A percentile compares a stretch with the other conserved stretches of the same genome.
phyloP scores from a whole-genome alignment of 768 basidiomycete species.

The Hygrocybe coccinea region DNA sequence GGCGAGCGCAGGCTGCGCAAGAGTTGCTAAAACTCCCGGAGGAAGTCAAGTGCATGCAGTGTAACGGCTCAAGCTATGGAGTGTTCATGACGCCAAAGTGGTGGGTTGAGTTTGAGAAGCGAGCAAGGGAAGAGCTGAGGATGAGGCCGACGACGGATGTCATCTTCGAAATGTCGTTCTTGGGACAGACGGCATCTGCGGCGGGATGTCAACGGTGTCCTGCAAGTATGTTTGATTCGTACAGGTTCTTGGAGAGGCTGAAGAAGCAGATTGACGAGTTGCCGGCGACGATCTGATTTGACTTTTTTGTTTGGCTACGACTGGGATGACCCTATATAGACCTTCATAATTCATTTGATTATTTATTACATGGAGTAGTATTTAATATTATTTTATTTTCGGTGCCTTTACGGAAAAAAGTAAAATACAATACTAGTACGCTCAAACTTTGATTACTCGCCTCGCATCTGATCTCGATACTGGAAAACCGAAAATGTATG shows the following conservation, averaged over 20 bases:
- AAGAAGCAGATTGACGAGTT: constrained; percentile 53
- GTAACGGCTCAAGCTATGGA: constrained; percentile 47
- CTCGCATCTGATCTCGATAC: too few relatives aligned
- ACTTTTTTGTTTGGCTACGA: not conserved
- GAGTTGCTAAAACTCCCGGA: constrained; percentile 43
- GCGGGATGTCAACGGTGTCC: constrained; percentile 60
- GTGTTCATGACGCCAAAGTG: constrained; percentile 54
- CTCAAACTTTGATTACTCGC: too few relatives aligned
- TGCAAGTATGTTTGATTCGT: constrained; percentile 60
- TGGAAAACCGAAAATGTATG: too few relatives aligned
- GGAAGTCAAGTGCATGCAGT: constrained; percentile 62
- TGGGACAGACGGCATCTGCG: constrained; percentile 46
- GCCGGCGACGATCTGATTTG: constrained; percentile 28
- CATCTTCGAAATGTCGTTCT: constrained; percentile 58
- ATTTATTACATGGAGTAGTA: too few relatives aligned
- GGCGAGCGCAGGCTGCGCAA: constrained; percentile 46
- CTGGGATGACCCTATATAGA: not conserved
- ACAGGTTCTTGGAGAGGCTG: constrained; percentile 49
- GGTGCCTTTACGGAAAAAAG: too few relatives aligned
- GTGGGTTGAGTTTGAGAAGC: constrained; percentile 60
- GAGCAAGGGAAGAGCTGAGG: constrained; percentile 54
- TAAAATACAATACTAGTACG: too few relatives aligned
- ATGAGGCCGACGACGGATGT: constrained; percentile 52
- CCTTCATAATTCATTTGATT: not conserved
- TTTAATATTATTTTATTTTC: too few relatives aligned